Base-by-base conservation (phyloP, 164 flowering plant genomes). In the Macadamia integrifolia region DNA sequence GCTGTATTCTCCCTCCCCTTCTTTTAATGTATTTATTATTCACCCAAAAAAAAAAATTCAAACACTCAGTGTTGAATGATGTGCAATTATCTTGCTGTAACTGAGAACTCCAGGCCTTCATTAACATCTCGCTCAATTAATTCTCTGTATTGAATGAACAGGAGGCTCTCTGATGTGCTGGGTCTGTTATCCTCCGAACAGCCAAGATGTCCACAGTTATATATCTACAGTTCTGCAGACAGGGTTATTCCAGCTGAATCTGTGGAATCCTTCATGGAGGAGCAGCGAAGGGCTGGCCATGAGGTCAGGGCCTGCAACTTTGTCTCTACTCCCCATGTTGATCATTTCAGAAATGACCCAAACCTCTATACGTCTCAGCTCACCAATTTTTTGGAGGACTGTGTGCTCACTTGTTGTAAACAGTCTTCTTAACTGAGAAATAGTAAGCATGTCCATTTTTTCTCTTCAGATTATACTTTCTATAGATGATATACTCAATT, bases 301-400 rank as follows among this genome's bases (percentile, higher is more conserved):
- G 90, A 89, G 70, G 99, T 95, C 61, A 81, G 92, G 76, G 84
- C 98, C 5, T 92, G 98, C 81, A 76, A 92, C 77, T 95, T 93
- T 67, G 72, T 87, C 35, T 84, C 88, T 32, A 81, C 99, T 4
- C 99, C 99, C 12, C 99, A 95, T 77, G 99, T 95, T 0, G 99
- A 95, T 73, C 99, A 95, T 78, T 91, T 84, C 71, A 82, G 98
- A 32, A 91, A 86, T 74, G 83, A 91, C 63, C 95, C 97, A n/a
- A 72, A 79, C 63, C 77, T 87, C 1, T 92, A 91, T 71, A 81
- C 88, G 28, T 75, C 88, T 65, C 95, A 92, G 80, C 96, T 95
- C 44, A 85, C 85, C 64, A 75, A 77, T 56, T 92, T 95, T 69
- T 64, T 95, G 67, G 93, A 91, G 69, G 93, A 95, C 60, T 89